A percentile compares a stretch with the other conserved stretches of the same genome.
Evolutionary conservation across 2,329 filamentous ascomycete species (phyloP).

Genomic region (Aspergillus brunneoviolaceus): DNA sequence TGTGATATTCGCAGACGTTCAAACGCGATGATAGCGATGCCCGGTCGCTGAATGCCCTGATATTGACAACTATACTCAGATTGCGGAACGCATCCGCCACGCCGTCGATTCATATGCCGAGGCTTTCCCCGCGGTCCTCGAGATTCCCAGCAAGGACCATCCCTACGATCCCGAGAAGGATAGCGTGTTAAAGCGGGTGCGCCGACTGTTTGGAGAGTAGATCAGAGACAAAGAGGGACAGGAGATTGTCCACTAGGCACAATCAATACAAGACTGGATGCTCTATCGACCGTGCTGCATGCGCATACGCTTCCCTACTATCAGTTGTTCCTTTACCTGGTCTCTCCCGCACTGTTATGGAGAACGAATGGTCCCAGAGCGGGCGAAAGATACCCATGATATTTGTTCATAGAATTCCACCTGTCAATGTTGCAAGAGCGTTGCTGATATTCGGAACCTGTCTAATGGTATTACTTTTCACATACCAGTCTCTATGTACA

Average conservation of each 20-base stretch:
- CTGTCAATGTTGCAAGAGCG: not conserved
- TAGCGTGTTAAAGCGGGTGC: conserved; percentile 87
- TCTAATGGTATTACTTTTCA: not conserved
- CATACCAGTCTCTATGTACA: not conserved
- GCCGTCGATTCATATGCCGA: conserved; percentile 88
- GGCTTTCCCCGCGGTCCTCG: conserved; percentile 91
- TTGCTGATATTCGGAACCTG: not conserved
- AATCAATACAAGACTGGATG: conserved; percentile 4
- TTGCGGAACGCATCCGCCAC: conserved; percentile 90
- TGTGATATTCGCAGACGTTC: not conserved
- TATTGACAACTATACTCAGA: conserved; percentile 50
- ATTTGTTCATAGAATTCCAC: not conserved
- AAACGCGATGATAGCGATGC: no score
- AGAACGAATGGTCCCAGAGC: not conserved
- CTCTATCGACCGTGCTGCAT: not conserved
- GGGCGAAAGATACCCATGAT: conserved; percentile 17
- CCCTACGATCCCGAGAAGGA: conserved; percentile 99
- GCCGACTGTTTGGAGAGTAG: conserved; percentile 65
- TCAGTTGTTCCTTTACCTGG: not conserved
- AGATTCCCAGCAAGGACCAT: conserved; percentile 98
- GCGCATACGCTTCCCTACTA: not conserved
- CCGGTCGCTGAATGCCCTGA: not conserved
- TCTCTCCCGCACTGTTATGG: not conserved
- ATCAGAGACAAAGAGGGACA: conserved; percentile 9
- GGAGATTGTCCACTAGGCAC: not conserved